Base-by-base conservation (phyloP, 371 early-diverging fungal species). In the Parasitella parasitica region DNA sequence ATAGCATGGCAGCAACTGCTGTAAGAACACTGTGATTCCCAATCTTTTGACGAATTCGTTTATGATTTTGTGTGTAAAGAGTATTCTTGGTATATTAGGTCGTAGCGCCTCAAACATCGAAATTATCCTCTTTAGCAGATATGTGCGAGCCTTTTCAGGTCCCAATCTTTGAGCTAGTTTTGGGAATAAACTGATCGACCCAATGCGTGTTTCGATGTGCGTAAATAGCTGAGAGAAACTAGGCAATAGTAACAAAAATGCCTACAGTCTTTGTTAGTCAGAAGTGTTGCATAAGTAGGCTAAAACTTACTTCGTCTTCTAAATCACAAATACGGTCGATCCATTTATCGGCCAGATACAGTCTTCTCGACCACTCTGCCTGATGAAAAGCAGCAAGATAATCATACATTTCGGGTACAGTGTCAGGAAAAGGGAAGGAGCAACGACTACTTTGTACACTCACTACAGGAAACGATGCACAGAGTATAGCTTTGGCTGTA, bases 21-120 rank as follows among this genome's bases (percentile, higher is more conserved):
- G 81, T 1, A 88, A 61, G 59, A 88, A 88, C 0, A 71, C 79
- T 7, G 78, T 67, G 9, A 82, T 80, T 0, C 86, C 86, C 28
- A 88, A 72, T 28, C 85, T 69, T 35, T 79, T 67, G 30, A 88
- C 64, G 52, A 88, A 82, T 20, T 85, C 86, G 11, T 72, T 69
- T 20, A 82, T 75, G 1, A 75, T 77, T 0, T 71, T 48, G 3
- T 69, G 56, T 4, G 73, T 74, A 41, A 88, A 82, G 2, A 88
- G 57, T 2, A 75, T 72, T n/a, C 70, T 67, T 8, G 88, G 86
- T 12, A 86, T 65, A 9, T 78, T 72, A 0, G 86, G 85, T 6
- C 81, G 69, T n/a, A 85, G 64, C 0, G 84, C 85, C 73, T 88
- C 88, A 69, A 88, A 86, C 54, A 88, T 72, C 15, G 83, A 75